Conservation (phyloP, 176 grass and related monocot genomes). For the Panicum miliaceum region DNA sequence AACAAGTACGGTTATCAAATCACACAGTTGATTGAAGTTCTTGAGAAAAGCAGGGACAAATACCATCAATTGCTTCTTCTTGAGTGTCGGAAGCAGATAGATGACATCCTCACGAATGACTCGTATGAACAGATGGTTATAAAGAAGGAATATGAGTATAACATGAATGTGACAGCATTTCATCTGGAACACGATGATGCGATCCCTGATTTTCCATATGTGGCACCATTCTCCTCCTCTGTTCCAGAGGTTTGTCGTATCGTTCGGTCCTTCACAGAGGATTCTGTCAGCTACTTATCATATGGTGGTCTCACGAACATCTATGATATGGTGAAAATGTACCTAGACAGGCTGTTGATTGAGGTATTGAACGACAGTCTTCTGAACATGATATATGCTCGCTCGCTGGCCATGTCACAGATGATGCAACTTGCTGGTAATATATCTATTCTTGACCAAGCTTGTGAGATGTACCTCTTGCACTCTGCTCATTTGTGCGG, state of each 20-base stretch:
- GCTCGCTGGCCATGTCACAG: constrained; percentile 64
- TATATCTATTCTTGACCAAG: constrained; percentile 68
- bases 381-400: constrained; percentile 75
- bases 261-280: constrained; percentile 81
- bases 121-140: constrained; percentile 80
- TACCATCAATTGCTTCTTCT: constrained; percentile 86
- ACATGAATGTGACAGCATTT: constrained; percentile 74
- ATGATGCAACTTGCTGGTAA: constrained; percentile 93
- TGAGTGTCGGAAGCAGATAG: constrained; percentile 76
- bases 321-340: constrained; percentile 70
- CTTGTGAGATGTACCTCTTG: constrained; percentile 70
- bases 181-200: constrained; percentile 64
- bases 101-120: constrained; percentile 71
- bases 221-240: constrained; percentile 74
- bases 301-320: constrained; percentile 63
- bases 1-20: constrained; percentile 66
- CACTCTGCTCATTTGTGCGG: constrained; percentile 69
- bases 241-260: constrained; percentile 78
- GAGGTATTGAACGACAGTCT: constrained; percentile 82
- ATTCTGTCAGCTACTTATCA: constrained; percentile 87
- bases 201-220: constrained; percentile 75
- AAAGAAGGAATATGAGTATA: constrained; percentile 90
- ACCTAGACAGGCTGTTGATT: constrained; percentile 85
- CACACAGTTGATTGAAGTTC: constrained; percentile 61
- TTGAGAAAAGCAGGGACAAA: constrained; percentile 78